Evolutionary conservation across 2,329 filamentous ascomycete species (phyloP).

Genomic region (Xylariaceae sp.): DNA sequence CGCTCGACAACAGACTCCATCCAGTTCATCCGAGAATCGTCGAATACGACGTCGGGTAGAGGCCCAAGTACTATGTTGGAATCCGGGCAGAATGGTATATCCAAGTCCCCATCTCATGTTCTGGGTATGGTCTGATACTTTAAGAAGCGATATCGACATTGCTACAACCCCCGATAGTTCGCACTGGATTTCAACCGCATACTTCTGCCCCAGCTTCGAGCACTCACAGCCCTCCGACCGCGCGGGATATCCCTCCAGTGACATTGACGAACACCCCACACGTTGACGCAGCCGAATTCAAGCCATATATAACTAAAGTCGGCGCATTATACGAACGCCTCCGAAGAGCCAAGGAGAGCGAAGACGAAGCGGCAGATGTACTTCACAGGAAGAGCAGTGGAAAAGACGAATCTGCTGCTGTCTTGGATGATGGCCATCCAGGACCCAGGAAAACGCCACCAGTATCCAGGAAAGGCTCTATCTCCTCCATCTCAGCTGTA

Average conservation of each 20-base stretch:
- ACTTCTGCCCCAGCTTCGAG: constrained; percentile 59
- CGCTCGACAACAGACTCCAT: constrained; percentile 82
- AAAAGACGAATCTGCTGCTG: constrained; percentile 31
- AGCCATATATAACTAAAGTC: constrained; percentile 75
- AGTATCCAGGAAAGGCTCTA: constrained; percentile 20
- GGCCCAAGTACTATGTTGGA: constrained; percentile 57
- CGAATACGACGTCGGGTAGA: constrained; percentile 42
- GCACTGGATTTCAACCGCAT: constrained; percentile 77
- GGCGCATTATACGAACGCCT: constrained; percentile 83
- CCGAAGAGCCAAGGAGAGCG: constrained; percentile 69
- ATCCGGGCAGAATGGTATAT: constrained; percentile 62
- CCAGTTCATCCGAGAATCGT: constrained; percentile 59
- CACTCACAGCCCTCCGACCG: constrained; percentile 74
- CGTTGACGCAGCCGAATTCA: constrained; percentile 71
- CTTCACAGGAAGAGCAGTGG: constrained; percentile 20
- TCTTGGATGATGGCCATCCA: constrained; percentile 34
- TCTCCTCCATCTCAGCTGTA: constrained; percentile 20
- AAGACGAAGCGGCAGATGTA: constrained; percentile 49
- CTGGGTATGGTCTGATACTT: constrained; percentile 1
- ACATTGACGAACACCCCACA: constrained; percentile 80
- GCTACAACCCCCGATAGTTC: constrained; percentile 77
- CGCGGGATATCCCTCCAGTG: constrained; percentile 86
- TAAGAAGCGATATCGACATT: constrained; percentile 69
- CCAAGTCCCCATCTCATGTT: neutral
- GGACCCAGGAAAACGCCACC: constrained; percentile 28